Evolutionary conservation across 352 stramenopile species (phyloP), one percentile per base, ranked within the genome.

Genomic region (Phytophthora multivora): DNA sequence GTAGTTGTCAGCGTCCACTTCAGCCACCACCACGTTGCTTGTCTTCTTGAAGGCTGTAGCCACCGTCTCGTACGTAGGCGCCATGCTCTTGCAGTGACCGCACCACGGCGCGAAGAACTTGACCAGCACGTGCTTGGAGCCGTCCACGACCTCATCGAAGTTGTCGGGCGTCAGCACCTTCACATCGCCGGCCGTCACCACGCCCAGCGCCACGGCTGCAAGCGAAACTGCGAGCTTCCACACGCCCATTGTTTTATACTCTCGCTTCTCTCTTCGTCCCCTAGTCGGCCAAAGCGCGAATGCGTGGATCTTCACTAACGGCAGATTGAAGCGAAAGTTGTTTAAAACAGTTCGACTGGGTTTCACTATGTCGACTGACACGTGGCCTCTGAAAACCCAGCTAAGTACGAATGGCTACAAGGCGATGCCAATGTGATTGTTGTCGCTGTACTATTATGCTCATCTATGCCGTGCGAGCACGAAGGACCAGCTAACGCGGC

Each of bases 81-180:
- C 84, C 56, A 96, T 71, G 54, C 69, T 90, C 80, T 97, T 96
- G 81, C 91, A 97, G 77, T 97, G 91, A 16, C 87, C 88, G 72
- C 91, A 97, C 86, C 86, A 96, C 18, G 90, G 90, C 15, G 91
- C 89, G 76, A 96, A 97, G 52, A 97, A 97, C 76, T 97, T 86
- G 43, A 96, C 73, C 49, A 96, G 76, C 65, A 93, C 83, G 67
- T 93, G 67, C 67, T 88, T 91, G 36, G 83, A 92, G 63, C 88
- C 86, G 69, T 95, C 86, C 18, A 96, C 81, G 25, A 93, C 77
- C 23, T 75, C 60, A 35, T 90, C 76, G 60, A 96, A 94, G 74
- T 93, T 96, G 42, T 90, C 83, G 8, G 81, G 80, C 42, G 87
- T 93, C 23, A 96, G 68, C 46, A 91, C 84, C 53, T 83, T 77